These are phyloP conservation scores for Camelina neglecta DNA, from an alignment of 345 rosid genomes.

Conservation along the genomic window DNA sequence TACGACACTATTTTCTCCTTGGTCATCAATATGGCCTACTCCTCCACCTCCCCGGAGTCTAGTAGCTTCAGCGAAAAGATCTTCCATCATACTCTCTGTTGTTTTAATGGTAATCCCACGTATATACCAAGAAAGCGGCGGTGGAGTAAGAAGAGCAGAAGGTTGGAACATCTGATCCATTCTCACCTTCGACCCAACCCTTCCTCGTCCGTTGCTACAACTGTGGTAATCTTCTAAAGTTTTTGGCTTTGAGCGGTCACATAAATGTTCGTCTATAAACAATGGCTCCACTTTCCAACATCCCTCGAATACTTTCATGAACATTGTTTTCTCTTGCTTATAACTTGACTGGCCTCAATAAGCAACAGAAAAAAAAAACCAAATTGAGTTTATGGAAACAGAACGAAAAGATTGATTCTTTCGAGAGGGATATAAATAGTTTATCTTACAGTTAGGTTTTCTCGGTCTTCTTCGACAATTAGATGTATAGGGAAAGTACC, in stretches of 20 bases:
- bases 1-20: background rate
- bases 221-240: conserved; percentile 67
- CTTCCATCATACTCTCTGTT: conserved; percentile 76
- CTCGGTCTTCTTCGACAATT: conserved; percentile 76
- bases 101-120: conserved; percentile 84
- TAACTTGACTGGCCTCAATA: conserved; percentile 67
- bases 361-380: background rate
- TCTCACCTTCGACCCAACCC: conserved; percentile 76
- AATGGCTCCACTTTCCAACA: conserved; percentile 82
- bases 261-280: conserved; percentile 69
- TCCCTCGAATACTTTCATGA: conserved; percentile 90
- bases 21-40: conserved; percentile 14
- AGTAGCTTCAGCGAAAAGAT: conserved; percentile 50
- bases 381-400: background rate
- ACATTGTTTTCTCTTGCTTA: conserved; percentile 74
- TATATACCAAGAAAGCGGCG: conserved; percentile 93
- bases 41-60: conserved; percentile 40
- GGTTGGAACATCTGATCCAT: conserved; percentile 92
- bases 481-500: conserved; percentile 82
- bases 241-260: conserved; percentile 59
- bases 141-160: conserved; percentile 71
- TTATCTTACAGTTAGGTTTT: conserved; percentile 61
- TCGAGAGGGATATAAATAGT: background rate
- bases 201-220: conserved; percentile 76
- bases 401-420: conserved; percentile 1